phyloP scores from a whole-genome alignment of 768 basidiomycete species.

The Kwoniella sp. region DNA sequence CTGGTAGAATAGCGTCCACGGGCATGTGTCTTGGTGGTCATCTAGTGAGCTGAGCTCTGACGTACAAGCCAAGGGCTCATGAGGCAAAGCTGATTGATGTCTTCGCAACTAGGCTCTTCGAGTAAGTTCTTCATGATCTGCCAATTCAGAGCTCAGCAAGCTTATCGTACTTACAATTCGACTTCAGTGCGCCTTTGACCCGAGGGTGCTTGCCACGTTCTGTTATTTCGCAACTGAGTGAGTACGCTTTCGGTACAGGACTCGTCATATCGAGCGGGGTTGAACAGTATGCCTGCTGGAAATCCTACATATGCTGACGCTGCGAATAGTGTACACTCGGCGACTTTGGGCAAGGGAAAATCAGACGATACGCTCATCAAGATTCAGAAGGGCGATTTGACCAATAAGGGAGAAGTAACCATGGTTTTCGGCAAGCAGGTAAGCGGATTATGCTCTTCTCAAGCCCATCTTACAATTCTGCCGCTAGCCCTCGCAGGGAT shows the following conservation, averaged over 20 bases:
- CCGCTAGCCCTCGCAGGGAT: no score
- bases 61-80: background rate
- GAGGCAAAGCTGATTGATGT: background rate
- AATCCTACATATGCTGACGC: background rate
- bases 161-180: background rate
- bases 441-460: conserved; percentile 4
- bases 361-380: conserved; percentile 75
- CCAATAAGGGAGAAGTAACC: conserved; percentile 80
- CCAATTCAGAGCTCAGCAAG: background rate
- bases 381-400: conserved; percentile 74
- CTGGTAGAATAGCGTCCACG: conserved; percentile 74
- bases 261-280: conserved; percentile 5
- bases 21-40: conserved; percentile 50
- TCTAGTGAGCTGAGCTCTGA: conserved; percentile 24
- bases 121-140: conserved; percentile 20
- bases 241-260: conserved; percentile 12
- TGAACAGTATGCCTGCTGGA: background rate
- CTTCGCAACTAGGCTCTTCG: conserved; percentile 31
- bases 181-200: conserved; percentile 80
- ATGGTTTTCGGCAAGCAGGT: conserved; percentile 97
- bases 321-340: conserved; percentile 66
- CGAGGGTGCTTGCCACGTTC: conserved; percentile 76
- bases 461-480: background rate
- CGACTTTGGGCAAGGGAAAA: conserved; percentile 80
- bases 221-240: conserved; percentile 94